phyloP scores from a whole-genome alignment of 1,284 basidiomycete species.

The Spongispora temasekensis region DNA sequence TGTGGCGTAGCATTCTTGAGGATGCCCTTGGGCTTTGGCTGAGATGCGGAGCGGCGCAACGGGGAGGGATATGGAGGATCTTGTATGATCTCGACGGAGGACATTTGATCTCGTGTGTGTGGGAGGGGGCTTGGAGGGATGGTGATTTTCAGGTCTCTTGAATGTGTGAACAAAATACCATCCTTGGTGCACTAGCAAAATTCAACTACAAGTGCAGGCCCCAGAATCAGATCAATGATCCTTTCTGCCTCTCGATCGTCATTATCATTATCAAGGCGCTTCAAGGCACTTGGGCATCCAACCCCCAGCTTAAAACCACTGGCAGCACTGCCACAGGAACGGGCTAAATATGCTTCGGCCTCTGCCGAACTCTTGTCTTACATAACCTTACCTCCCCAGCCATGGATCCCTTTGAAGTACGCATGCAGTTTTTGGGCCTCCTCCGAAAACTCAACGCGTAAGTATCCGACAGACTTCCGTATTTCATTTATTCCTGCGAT shows the following conservation, averaged over 20 bases:
- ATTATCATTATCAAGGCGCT: too few species aligned
- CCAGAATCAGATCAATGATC: slow-evolving; percentile 40
- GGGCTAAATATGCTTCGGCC: too few species aligned
- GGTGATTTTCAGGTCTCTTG: not conserved
- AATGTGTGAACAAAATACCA: slow-evolving; percentile 29
- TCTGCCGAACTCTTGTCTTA: too few species aligned
- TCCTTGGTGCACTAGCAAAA: slow-evolving; percentile 18
- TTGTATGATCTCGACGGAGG: slow-evolving; percentile 38
- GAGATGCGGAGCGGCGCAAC: slow-evolving; percentile 55
- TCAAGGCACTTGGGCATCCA: too few species aligned
- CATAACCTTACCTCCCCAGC: too few species aligned
- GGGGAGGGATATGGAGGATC: slow-evolving; percentile 38
- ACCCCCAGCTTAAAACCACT: too few species aligned
- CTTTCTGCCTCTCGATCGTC: too few species aligned
- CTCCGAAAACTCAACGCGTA: slow-evolving; percentile 78
- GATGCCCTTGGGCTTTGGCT: slow-evolving; percentile 78
- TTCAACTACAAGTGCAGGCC: slow-evolving; percentile 9
- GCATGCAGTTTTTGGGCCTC: slow-evolving; percentile 80
- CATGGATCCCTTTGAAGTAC: slow-evolving; percentile 88
- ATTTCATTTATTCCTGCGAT: too few species aligned
- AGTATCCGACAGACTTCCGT: too few species aligned
- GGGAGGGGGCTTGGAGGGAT: not conserved
- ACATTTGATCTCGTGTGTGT: slow-evolving; percentile 33
- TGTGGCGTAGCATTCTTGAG: slow-evolving; percentile 71
- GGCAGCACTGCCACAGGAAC: too few species aligned